Percentiles rank a stretch among this genome's conserved stretches.
Evolutionary conservation across 2,329 filamentous ascomycete genomes (phyloP).

Genomic region (Aspergillus amoenus): DNA sequence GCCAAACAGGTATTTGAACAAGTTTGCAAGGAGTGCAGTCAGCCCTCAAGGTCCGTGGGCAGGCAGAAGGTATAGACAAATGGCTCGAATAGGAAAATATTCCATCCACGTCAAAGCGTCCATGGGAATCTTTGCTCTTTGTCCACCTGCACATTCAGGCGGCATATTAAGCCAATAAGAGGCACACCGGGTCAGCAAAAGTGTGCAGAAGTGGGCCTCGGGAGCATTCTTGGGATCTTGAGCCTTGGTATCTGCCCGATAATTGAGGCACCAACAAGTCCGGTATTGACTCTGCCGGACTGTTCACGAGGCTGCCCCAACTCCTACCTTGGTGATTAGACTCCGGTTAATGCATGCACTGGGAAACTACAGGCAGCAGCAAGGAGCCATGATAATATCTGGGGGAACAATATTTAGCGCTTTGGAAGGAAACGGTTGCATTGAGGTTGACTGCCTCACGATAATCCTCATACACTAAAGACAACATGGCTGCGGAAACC

Average conservation of each 20-base stretch:
- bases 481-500: background rate
- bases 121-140: background rate
- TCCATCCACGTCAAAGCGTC: slow-evolving; percentile 5
- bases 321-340: background rate
- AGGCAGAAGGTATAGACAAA: background rate
- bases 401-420: background rate
- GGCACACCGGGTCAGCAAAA: background rate
- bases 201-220: background rate
- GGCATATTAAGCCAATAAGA: slow-evolving; percentile 3
- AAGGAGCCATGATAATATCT: background rate
- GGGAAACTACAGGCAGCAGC: background rate
- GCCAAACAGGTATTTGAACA: background rate
- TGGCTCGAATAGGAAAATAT: slow-evolving; percentile 4
- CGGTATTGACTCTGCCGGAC: background rate
- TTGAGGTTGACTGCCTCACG: background rate
- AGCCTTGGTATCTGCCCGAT: background rate
- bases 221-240: background rate
- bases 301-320: background rate
- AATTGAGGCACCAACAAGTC: background rate
- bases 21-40: background rate
- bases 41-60: background rate
- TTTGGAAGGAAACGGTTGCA: slow-evolving; percentile 7
- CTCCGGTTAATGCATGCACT: no score
- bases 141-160: slow-evolving; percentile 1
- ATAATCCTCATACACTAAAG: background rate